These are phyloP conservation scores for Fusarium buxicola DNA, from an alignment of 2,329 filamentous ascomycete genomes.

Conservation along the genomic window DNA sequence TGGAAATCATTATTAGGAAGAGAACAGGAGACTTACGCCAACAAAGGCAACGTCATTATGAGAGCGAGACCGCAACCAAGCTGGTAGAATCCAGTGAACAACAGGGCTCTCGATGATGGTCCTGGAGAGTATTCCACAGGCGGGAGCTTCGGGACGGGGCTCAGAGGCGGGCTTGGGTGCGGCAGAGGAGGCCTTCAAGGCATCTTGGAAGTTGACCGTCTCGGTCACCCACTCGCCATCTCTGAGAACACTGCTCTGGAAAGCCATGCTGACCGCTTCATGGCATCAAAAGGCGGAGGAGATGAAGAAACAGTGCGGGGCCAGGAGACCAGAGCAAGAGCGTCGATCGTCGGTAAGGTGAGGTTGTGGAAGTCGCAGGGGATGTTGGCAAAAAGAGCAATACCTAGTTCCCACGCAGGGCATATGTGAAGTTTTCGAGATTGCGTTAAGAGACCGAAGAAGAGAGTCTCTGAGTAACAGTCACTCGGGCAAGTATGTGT, in stretches of 20 bases:
- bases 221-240: constrained; percentile 69
- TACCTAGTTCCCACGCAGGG: constrained; percentile 4
- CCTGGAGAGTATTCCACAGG: constrained; percentile 79
- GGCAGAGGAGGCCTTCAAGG: constrained; percentile 54
- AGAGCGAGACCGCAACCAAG: constrained; percentile 75
- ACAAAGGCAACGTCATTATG: constrained; percentile 89
- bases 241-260: constrained; percentile 66
- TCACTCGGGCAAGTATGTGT: neutral
- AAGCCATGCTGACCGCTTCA: constrained; percentile 52
- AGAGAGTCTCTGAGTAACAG: neutral
- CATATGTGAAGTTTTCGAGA: constrained; percentile 7
- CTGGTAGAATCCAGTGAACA: constrained; percentile 81
- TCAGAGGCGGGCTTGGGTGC: constrained; percentile 48
- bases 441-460: constrained; percentile 7
- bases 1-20: neutral
- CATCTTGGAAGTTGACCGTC: constrained; percentile 58
- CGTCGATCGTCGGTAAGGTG: neutral
- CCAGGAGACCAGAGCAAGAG: constrained; percentile 1
- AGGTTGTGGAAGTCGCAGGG: neutral
- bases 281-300: constrained; percentile 32
- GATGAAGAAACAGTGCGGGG: constrained; percentile 2
- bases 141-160: constrained; percentile 57
- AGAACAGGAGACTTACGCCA: constrained; percentile 67
- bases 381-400: neutral
- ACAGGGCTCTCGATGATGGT: constrained; percentile 83